A percentile compares a stretch with the other conserved stretches of the same genome.
These are phyloP conservation scores for Cymodocea nodosa DNA, from an alignment of 116 monocot species.

Conservation along the genomic window DNA sequence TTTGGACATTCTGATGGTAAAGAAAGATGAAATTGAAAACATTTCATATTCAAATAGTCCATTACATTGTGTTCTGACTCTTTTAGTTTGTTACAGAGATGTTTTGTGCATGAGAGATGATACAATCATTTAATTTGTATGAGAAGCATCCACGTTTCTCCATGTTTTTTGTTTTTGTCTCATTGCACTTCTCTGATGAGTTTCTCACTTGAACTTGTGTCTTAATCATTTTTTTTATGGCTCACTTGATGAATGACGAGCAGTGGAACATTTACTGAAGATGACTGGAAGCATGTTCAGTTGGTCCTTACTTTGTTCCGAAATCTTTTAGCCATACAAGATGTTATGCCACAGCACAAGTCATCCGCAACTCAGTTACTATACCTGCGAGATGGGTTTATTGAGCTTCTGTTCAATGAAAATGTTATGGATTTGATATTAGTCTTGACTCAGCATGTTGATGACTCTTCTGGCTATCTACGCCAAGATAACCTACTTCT, in stretches of 20 bases:
- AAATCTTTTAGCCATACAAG: conserved; percentile 71
- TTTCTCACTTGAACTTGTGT: too few relatives aligned
- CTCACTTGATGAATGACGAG: background rate
- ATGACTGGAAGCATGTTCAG: conserved; percentile 96
- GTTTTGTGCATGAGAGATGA: too few relatives aligned
- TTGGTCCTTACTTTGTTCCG: conserved; percentile 88
- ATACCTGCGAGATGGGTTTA: conserved; percentile 46
- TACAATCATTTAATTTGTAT: too few relatives aligned
- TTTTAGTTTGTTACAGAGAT: too few relatives aligned
- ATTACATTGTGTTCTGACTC: too few relatives aligned
- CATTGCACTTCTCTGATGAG: too few relatives aligned
- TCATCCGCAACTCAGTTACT: conserved; percentile 56
- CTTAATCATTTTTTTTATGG: background rate
- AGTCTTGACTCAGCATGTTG: conserved; percentile 63
- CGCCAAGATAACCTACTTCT: conserved; percentile 69
- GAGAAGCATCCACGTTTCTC: too few relatives aligned
- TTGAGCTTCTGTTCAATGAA: conserved; percentile 88
- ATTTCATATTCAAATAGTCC: too few relatives aligned
- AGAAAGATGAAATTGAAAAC: too few relatives aligned
- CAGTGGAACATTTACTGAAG: conserved; percentile 79
- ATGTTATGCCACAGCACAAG: conserved; percentile 67
- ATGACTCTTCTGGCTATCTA: conserved; percentile 53
- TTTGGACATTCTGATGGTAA: too few relatives aligned
- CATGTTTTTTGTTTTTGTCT: too few relatives aligned
- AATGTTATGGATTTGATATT: conserved; percentile 83